These are phyloP conservation scores for Pyrrhoderma noxium DNA, from an alignment of 1,284 basidiomycete genomes.

Conservation along the genomic window DNA sequence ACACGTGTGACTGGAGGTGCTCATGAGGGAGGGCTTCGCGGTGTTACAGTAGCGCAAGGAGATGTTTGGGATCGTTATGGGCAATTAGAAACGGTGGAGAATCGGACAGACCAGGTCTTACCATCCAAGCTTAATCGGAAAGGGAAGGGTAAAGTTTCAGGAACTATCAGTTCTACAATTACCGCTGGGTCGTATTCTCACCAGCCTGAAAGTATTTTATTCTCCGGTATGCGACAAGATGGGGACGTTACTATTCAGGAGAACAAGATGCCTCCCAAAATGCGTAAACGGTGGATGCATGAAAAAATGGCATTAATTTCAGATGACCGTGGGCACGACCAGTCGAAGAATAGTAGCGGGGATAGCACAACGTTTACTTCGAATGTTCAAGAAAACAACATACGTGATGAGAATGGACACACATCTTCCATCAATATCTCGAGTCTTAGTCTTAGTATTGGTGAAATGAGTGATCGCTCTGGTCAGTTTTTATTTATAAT, in stretches of 20 bases:
- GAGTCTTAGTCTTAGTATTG: too few species aligned
- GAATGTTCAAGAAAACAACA: too few species aligned
- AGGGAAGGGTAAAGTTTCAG: constrained; percentile 1
- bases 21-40: constrained; percentile 50
- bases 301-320: too few species aligned
- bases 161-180: neutral
- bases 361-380: too few species aligned
- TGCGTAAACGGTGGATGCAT: constrained; percentile 48
- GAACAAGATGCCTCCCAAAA: constrained; percentile 51
- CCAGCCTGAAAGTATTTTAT: neutral
- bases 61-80: constrained; percentile 11
- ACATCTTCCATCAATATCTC: too few species aligned
- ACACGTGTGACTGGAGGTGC: constrained; percentile 43
- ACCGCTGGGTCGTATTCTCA: neutral
- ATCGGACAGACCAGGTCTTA: neutral
- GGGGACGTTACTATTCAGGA: constrained; percentile 24
- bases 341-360: too few species aligned
- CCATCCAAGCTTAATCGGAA: constrained; percentile 21
- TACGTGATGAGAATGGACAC: too few species aligned
- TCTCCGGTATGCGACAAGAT: neutral
- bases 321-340: too few species aligned
- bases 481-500: too few species aligned
- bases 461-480: too few species aligned
- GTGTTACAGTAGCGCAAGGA: constrained; percentile 45
- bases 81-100: neutral